These are phyloP conservation scores for Hordeum pubiflorum DNA, from an alignment of 202 grass and related monocot species.

Conservation along the genomic window DNA sequence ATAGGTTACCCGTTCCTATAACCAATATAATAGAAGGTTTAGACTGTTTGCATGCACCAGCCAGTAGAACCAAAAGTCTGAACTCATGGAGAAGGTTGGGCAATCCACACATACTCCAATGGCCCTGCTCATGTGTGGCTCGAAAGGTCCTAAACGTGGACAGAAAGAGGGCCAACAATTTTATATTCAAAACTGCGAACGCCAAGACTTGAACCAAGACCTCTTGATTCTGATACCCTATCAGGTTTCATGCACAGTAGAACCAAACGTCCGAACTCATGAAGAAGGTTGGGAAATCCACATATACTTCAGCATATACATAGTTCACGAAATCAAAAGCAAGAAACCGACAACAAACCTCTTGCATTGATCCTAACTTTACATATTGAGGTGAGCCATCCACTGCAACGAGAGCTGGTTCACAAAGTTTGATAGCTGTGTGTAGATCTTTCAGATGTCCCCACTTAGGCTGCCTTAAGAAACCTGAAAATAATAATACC, in stretches of 20 bases:
- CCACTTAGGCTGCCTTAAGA: slow-evolving; percentile 84
- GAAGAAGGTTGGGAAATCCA: not conserved
- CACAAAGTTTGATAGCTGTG: slow-evolving; percentile 82
- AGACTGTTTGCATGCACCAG: not conserved
- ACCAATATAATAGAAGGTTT: not conserved
- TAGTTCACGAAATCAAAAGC: not conserved
- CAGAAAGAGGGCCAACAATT: no score
- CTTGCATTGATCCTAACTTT: slow-evolving; percentile 87
- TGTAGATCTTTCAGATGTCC: slow-evolving; percentile 92
- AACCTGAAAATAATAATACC: slow-evolving; percentile 46
- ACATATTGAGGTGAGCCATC: slow-evolving; percentile 72
- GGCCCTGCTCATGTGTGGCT: no score
- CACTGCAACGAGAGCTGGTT: slow-evolving; percentile 73
- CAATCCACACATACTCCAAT: not conserved
- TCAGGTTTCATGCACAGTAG: no score
- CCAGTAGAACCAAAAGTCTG: not conserved
- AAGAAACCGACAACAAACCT: slow-evolving; percentile 48
- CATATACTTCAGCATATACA: not conserved
- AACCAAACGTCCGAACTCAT: not conserved
- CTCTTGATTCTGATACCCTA: no score
- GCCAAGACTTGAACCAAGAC: no score
- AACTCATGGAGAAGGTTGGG: not conserved
- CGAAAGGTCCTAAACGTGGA: no score
- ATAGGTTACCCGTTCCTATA: not conserved
- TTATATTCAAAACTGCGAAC: no score